Evolutionary conservation across 495 filamentous ascomycete genomes (phyloP).

Genomic region (Parathielavia appendiculata): DNA sequence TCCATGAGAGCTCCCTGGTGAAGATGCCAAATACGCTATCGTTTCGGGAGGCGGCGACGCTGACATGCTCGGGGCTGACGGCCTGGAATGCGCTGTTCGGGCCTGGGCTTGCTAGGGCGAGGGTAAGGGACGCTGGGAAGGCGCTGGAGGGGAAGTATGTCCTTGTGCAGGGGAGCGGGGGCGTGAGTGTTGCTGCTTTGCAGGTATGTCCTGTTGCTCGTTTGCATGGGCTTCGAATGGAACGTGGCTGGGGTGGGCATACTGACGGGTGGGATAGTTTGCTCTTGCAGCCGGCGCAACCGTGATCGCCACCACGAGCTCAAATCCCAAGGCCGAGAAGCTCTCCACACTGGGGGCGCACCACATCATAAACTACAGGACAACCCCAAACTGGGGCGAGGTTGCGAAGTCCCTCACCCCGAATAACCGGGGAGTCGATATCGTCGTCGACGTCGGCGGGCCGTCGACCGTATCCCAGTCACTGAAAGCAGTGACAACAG

Average conservation of each 20-base stretch:
- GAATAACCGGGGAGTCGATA: neutral
- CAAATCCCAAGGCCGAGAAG: neutral
- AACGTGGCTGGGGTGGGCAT: too few species aligned
- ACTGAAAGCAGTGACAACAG: neutral
- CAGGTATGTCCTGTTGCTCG: neutral
- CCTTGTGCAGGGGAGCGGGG: neutral
- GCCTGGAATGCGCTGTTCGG: slow-evolving; percentile 3
- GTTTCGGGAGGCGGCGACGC: neutral
- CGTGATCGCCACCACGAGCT: neutral
- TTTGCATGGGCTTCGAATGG: too few species aligned
- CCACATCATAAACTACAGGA: slow-evolving; percentile 2
- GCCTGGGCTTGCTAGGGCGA: too few species aligned
- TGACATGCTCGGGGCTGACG: neutral
- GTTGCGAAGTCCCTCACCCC: neutral
- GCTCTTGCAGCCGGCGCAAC: neutral
- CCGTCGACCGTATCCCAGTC: neutral
- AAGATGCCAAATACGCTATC: neutral
- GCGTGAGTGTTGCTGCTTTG: neutral
- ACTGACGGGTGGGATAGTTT: too few species aligned
- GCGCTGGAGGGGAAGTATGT: neutral
- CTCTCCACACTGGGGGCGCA: neutral
- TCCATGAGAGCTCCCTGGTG: neutral
- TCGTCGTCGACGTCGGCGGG: neutral
- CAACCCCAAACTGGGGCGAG: neutral
- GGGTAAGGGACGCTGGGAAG: too few species aligned